Percentiles rank a stretch among this genome's conserved stretches.
Evolutionary conservation across 2,329 filamentous ascomycete species (phyloP).

Genomic region (Sarocladium brachiariae): DNA sequence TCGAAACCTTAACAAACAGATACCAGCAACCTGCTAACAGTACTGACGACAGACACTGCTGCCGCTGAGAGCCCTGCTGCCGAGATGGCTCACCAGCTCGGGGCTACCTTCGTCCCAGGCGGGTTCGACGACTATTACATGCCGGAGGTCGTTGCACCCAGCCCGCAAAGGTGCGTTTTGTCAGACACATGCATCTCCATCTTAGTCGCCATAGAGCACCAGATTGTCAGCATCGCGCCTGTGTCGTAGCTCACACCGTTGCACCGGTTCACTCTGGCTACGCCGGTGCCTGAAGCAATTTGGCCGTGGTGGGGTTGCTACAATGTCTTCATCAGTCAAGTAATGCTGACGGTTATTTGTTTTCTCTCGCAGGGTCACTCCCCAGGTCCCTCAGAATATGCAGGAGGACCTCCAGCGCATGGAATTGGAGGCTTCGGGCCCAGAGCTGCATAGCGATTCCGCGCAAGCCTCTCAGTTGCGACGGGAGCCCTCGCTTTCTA

Average conservation of each 20-base stretch:
- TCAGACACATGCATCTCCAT: constrained; percentile 10
- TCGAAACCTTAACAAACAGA: neutral
- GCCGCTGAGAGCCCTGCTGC: constrained; percentile 9
- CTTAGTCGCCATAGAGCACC: neutral
- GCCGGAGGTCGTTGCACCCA: constrained; percentile 52
- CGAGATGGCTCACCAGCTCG: constrained; percentile 28
- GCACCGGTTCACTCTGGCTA: neutral
- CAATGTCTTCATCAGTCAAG: neutral
- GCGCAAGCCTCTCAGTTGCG: constrained; percentile 3
- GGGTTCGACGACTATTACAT: constrained; percentile 54
- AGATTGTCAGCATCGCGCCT: neutral
- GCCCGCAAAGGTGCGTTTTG: constrained; percentile 47
- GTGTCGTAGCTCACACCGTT: neutral
- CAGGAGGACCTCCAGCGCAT: constrained; percentile 88
- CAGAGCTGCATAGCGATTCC: constrained; percentile 5
- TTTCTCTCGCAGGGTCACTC: constrained; percentile 65
- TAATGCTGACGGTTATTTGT: constrained; percentile 28
- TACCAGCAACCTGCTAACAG: neutral
- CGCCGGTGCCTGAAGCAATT: constrained; percentile 15
- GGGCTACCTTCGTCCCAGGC: constrained; percentile 53
- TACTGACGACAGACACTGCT: neutral
- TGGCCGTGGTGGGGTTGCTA: constrained; percentile 21
- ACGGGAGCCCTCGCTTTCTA: constrained; percentile 38
- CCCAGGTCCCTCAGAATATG: constrained; percentile 94
- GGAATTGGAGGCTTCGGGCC: constrained; percentile 63